These are phyloP conservation scores for Saturnispora saitoi DNA, from an alignment of 805 yeast genomes.

Conservation along the genomic window DNA sequence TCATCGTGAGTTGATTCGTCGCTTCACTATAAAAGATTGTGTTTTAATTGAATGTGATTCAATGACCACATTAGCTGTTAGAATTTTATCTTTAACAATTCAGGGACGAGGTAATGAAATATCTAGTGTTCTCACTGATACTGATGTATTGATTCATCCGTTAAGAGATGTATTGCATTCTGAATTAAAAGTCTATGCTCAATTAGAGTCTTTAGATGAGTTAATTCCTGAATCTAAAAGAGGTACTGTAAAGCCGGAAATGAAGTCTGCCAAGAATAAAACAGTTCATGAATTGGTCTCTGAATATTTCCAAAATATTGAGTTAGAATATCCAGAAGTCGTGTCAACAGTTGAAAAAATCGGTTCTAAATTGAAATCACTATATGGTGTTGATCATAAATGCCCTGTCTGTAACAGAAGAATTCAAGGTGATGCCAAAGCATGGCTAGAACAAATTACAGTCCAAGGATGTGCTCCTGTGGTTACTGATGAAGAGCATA, in stretches of 20 bases:
- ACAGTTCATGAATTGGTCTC: constrained; percentile 74
- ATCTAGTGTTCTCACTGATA: constrained; percentile 41
- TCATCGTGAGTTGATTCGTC: constrained; percentile 36
- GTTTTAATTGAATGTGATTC: constrained; percentile 67
- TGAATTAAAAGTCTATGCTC: constrained; percentile 54
- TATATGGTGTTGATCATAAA: constrained; percentile 21
- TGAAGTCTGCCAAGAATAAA: constrained; percentile 54
- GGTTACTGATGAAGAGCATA: constrained; percentile 33
- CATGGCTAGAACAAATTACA: constrained; percentile 65
- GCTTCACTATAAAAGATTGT: constrained; percentile 35
- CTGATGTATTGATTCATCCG: constrained; percentile 48
- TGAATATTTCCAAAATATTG: constrained; percentile 63
- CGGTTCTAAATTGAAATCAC: constrained; percentile 63
- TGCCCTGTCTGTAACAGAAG: constrained; percentile 53
- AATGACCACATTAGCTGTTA: constrained; percentile 77
- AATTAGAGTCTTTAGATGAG: constrained; percentile 32
- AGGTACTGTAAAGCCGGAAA: constrained; percentile 12
- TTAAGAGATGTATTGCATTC: constrained; percentile 63
- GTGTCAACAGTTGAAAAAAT: constrained; percentile 90
- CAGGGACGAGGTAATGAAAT: constrained; percentile 78
- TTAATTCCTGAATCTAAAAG: constrained; percentile 19
- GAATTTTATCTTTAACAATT: constrained; percentile 68
- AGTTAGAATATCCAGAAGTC: constrained; percentile 75
- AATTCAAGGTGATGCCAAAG: constrained; percentile 48
- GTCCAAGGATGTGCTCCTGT: constrained; percentile 47